phyloP scores from a whole-genome alignment of 2,329 filamentous ascomycete species.

The Pseudofabraea citricarpa region DNA sequence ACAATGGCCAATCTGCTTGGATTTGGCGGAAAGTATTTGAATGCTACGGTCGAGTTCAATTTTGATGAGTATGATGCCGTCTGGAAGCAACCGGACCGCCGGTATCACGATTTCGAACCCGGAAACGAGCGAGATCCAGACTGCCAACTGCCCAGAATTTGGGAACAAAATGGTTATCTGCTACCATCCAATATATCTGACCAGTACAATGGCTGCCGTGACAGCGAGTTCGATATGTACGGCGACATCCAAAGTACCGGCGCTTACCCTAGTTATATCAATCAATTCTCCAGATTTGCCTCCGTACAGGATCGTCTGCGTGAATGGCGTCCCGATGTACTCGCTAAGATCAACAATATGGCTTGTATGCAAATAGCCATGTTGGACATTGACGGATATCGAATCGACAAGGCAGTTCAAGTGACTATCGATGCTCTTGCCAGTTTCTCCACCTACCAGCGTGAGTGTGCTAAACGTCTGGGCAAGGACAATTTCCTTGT shows the following conservation, averaged over 20 bases:
- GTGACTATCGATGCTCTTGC: conserved; percentile 57
- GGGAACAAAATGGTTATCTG: conserved; percentile 2
- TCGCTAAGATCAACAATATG: conserved; percentile 51
- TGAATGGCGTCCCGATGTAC: conserved; percentile 55
- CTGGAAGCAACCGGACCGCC: conserved; percentile 6
- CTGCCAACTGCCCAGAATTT: background rate
- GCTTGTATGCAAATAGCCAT: conserved; percentile 57
- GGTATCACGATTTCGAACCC: conserved; percentile 2
- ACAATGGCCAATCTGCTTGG: conserved; percentile 61
- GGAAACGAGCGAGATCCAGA: conserved; percentile 1
- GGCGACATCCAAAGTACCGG: conserved; percentile 61
- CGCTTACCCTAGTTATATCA: conserved; percentile 57
- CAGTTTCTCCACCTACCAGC: conserved; percentile 50
- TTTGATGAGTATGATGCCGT: conserved; percentile 4
- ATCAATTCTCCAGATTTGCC: conserved; percentile 61
- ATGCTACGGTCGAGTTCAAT: conserved; percentile 50
- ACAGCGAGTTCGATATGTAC: conserved; percentile 57
- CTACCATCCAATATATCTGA: background rate
- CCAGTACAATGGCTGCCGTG: conserved; percentile 49
- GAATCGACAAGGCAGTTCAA: conserved; percentile 63
- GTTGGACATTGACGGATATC: conserved; percentile 61
- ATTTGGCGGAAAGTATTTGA: conserved; percentile 52
- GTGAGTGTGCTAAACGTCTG: conserved; percentile 48
- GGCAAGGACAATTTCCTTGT: conserved; percentile 62
- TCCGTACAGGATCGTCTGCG: conserved; percentile 63